A percentile compares a stretch with the other conserved stretches of the same genome.
phyloP scores from a whole-genome alignment of 2,329 filamentous ascomycete species.

The Cladobotryum protrusum region DNA sequence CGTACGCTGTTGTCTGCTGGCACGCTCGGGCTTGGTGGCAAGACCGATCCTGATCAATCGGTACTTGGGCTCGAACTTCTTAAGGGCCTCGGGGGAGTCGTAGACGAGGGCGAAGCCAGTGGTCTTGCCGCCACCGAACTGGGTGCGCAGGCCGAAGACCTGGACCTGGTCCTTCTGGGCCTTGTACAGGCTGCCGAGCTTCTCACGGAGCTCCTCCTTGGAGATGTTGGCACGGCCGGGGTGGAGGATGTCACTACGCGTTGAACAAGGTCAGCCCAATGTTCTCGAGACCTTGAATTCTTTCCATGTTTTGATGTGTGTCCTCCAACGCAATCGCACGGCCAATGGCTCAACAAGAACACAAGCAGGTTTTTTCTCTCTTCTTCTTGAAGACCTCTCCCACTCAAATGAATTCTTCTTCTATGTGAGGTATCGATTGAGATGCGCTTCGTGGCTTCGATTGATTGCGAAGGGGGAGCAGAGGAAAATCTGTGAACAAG shows the following conservation, averaged over 20 bases:
- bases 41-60: constrained; percentile 89
- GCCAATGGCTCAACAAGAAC: background rate
- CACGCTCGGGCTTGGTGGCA: constrained; percentile 92
- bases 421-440: background rate
- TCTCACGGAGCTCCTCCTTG: constrained; percentile 96
- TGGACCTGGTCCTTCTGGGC: constrained; percentile 94
- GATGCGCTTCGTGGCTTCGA: background rate
- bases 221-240: constrained; percentile 96
- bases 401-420: background rate
- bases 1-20: constrained; percentile 98
- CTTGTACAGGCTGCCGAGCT: constrained; percentile 96
- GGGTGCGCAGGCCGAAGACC: constrained; percentile 97
- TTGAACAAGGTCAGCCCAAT: constrained; percentile 13
- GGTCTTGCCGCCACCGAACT: constrained; percentile 99
- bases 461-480: background rate
- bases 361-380: background rate
- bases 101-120: constrained; percentile 98
- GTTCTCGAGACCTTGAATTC: background rate
- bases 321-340: background rate
- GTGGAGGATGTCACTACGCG: constrained; percentile 92
- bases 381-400: background rate
- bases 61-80: constrained; percentile 99
- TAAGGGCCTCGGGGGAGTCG: constrained; percentile 96
- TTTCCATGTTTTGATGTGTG: background rate
- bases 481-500: background rate